Percentiles rank a stretch among this genome's conserved stretches.
Evolutionary conservation across 306 rosid species (phyloP).

Genomic region (Lathyrus tuberosus): DNA sequence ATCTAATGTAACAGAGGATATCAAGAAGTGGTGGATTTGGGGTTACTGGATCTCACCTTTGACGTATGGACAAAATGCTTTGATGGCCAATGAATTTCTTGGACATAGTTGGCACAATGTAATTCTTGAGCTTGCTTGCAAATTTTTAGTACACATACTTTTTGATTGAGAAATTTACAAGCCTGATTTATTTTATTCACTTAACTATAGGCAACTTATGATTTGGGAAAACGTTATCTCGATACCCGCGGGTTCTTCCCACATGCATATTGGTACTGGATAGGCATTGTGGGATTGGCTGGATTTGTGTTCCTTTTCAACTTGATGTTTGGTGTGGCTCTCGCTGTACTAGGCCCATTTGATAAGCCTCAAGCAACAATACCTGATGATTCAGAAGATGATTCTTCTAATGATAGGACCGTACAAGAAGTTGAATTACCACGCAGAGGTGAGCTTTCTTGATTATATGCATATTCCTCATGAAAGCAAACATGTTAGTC

Average conservation of each 20-base stretch:
- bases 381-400: slow-evolving; percentile 41
- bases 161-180: neutral
- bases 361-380: slow-evolving; percentile 49
- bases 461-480: neutral
- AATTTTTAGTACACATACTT: neutral
- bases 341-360: slow-evolving; percentile 45
- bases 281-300: slow-evolving; percentile 45
- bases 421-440: slow-evolving; percentile 45
- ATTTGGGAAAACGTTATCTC: slow-evolving; percentile 22
- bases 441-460: slow-evolving; percentile 43
- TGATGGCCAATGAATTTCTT: slow-evolving; percentile 56
- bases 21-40: slow-evolving; percentile 65
- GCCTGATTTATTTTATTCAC: slow-evolving; percentile 27
- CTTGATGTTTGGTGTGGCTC: slow-evolving; percentile 31
- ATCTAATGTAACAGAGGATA: slow-evolving; percentile 42
- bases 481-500: neutral
- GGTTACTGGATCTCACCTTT: slow-evolving; percentile 66
- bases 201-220: slow-evolving; percentile 2
- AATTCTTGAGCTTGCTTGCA: slow-evolving; percentile 33
- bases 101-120: slow-evolving; percentile 51
- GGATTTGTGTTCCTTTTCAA: slow-evolving; percentile 50
- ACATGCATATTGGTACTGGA: slow-evolving; percentile 59
- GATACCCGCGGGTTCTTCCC: slow-evolving; percentile 43
- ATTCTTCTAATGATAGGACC: neutral
- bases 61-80: slow-evolving; percentile 57